A percentile compares a stretch with the other conserved stretches of the same genome.
phyloP scores from a whole-genome alignment of 441 rosid species.

The Populus trichocarpa region DNA sequence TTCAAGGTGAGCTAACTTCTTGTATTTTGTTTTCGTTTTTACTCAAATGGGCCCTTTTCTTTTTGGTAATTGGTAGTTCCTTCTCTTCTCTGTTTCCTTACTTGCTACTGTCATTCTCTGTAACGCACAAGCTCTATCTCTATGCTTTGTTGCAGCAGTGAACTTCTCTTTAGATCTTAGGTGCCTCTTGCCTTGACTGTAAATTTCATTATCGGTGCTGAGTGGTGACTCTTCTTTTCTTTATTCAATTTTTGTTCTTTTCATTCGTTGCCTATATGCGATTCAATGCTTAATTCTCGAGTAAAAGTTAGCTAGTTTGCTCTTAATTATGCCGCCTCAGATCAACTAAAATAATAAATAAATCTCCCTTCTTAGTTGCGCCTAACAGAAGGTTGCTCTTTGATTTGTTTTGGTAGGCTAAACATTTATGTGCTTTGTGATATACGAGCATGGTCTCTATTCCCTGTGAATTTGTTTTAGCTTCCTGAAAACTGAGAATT shows the following conservation, averaged over 20 bases:
- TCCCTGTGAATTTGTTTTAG: neutral
- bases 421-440: neutral
- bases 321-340: neutral
- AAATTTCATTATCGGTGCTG: constrained; percentile 1
- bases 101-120: neutral
- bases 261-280: constrained; percentile 5
- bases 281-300: neutral
- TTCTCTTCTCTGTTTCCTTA: neutral
- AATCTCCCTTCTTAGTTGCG: neutral
- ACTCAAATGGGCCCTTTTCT: neutral
- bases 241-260: neutral
- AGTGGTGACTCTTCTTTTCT: neutral
- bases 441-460: neutral
- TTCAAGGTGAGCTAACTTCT: neutral
- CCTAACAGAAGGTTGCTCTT: neutral
- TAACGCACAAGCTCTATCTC: neutral
- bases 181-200: neutral
- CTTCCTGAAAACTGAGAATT: neutral
- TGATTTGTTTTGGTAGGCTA: neutral
- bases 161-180: too few relatives aligned
- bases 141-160: neutral
- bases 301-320: neutral
- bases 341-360: neutral
- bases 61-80: neutral
- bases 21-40: neutral